These are phyloP conservation scores for Clavispora phyllophila DNA, from an alignment of 805 yeast species.

Conservation along the genomic window DNA sequence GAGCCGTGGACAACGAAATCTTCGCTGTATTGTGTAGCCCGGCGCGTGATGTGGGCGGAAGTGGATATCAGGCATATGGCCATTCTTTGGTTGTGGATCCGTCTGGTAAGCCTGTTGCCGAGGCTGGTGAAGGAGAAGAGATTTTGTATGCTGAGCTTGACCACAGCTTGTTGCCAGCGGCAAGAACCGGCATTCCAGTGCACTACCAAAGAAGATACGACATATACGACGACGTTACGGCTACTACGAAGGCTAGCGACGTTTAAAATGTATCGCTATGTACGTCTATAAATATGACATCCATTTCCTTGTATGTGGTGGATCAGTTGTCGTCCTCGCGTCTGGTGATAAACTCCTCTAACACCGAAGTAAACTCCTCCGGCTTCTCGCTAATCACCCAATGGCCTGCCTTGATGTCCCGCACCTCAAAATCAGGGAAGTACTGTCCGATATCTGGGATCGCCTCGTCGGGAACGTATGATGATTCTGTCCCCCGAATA, in stretches of 20 bases:
- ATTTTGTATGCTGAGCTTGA: constrained; percentile 71
- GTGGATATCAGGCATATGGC: constrained; percentile 60
- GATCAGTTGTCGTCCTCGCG: constrained; percentile 30
- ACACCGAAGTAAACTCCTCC: constrained; percentile 57
- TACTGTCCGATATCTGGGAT: constrained; percentile 66
- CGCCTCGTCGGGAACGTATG: constrained; percentile 78
- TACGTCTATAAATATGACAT: neutral
- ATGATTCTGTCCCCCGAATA: constrained; percentile 71
- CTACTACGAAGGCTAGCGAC: constrained; percentile 10
- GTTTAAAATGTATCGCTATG: constrained; percentile 1
- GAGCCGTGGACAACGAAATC: constrained; percentile 59
- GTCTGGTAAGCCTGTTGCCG: constrained; percentile 53
- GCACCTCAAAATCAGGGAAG: constrained; percentile 72
- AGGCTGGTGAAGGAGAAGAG: constrained; percentile 76
- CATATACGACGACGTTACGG: constrained; percentile 41
- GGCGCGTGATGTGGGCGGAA: constrained; percentile 62
- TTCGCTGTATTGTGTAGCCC: constrained; percentile 83
- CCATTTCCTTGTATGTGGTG: neutral
- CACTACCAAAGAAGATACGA: constrained; percentile 68
- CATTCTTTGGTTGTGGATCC: constrained; percentile 65
- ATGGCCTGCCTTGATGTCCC: constrained; percentile 82
- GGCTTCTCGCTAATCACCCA: constrained; percentile 93
- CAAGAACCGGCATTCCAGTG: constrained; percentile 67
- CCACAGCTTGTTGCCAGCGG: constrained; percentile 50
- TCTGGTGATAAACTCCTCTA: constrained; percentile 57